A percentile compares a stretch with the other conserved stretches of the same genome.
Conservation (phyloP, 208 protist genomes). For the Jaenimonas drosophilae region DNA sequence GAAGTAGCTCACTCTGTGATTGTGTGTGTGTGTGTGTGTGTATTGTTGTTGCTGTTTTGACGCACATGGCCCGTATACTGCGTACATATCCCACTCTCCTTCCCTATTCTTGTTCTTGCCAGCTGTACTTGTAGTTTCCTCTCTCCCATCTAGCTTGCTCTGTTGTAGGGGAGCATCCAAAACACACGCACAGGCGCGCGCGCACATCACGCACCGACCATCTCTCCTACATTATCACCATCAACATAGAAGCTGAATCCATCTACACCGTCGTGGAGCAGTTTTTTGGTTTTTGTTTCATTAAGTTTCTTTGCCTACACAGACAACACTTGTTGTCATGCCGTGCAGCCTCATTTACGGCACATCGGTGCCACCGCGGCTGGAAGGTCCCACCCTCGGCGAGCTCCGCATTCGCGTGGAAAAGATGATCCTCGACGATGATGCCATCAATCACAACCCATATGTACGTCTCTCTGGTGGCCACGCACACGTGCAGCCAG, state of each 20-base stretch:
- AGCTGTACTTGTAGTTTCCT: no score
- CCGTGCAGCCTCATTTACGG: no score
- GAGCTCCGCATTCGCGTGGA: slow-evolving; percentile 79
- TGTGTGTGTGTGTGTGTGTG: slow-evolving; percentile 1
- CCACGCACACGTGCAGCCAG: background rate
- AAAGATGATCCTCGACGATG: slow-evolving; percentile 61
- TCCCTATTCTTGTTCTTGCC: background rate
- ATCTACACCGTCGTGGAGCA: background rate
- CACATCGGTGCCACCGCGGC: slow-evolving; percentile 44
- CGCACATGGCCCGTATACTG: background rate
- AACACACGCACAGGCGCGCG: no score
- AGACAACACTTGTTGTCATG: no score
- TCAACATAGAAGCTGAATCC: no score
- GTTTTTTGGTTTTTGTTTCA: background rate
- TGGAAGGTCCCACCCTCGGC: slow-evolving; percentile 56
- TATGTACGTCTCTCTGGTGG: no score
- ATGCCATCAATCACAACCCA: slow-evolving; percentile 48
- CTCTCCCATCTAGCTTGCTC: no score
- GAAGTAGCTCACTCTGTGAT: background rate
- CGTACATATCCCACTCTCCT: background rate
- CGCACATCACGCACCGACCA: no score
- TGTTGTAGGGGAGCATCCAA: no score
- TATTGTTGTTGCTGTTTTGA: background rate
- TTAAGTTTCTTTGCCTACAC: no score
- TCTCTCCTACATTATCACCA: no score